Conservation (phyloP, 176 grass and related monocot genomes). For the Panicum miliaceum region DNA sequence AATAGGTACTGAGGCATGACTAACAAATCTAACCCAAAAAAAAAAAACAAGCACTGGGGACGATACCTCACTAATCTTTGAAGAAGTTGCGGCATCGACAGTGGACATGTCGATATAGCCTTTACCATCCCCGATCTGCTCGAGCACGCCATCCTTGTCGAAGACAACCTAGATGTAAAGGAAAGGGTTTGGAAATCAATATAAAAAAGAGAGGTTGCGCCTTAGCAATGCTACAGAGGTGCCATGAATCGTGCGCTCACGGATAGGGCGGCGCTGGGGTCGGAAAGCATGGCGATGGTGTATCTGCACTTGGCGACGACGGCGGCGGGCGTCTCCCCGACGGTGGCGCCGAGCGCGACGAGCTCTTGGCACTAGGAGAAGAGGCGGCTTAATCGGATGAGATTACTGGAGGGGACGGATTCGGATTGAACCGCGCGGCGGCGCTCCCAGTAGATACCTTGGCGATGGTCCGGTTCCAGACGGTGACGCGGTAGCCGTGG, state of each 20-base stretch:
- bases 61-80: slow-evolving; percentile 80
- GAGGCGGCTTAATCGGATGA: background rate
- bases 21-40: background rate
- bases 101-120: slow-evolving; percentile 98
- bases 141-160: slow-evolving; percentile 90
- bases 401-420: background rate
- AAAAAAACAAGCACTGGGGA: background rate
- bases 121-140: slow-evolving; percentile 79
- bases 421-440: background rate
- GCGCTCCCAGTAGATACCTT: slow-evolving; percentile 49
- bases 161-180: slow-evolving; percentile 71
- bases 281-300: slow-evolving; percentile 97
- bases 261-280: slow-evolving; percentile 83
- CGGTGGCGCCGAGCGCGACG: slow-evolving; percentile 76
- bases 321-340: slow-evolving; percentile 84
- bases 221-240: background rate
- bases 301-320: slow-evolving; percentile 91
- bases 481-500: slow-evolving; percentile 85
- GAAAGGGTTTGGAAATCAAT: background rate
- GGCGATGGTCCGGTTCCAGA: slow-evolving; percentile 90
- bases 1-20: background rate
- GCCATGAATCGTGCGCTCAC: slow-evolving; percentile 42
- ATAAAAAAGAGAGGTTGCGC: background rate
- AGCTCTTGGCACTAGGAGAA: slow-evolving; percentile 72
- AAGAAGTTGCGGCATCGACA: slow-evolving; percentile 85